Conservation (phyloP, 2,329 filamentous ascomycete species). For the Raffaelea arxii region DNA sequence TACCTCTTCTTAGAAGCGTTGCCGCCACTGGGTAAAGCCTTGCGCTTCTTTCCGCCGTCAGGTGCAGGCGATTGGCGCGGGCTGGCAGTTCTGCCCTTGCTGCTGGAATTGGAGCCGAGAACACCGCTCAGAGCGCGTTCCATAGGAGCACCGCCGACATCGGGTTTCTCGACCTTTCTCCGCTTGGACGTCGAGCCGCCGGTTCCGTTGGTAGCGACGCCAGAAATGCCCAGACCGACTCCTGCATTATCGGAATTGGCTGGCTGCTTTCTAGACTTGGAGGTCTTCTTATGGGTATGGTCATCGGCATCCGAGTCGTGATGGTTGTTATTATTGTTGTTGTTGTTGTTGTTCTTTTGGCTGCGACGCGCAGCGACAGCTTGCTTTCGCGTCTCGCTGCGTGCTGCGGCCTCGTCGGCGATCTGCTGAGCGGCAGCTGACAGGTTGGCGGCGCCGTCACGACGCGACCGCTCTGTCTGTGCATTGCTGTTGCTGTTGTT, state of each 20-base stretch:
- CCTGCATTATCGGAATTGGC: conserved; percentile 17
- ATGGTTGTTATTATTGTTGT: conserved; percentile 7
- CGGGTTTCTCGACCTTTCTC: conserved; percentile 67
- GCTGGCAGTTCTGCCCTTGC: conserved; percentile 52
- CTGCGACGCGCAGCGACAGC: conserved; percentile 68
- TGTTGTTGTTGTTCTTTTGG: conserved; percentile 36
- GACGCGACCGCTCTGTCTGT: conserved; percentile 62
- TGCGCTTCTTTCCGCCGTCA: conserved; percentile 64
- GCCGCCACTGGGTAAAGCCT: conserved; percentile 53
- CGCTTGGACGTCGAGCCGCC: conserved; percentile 52
- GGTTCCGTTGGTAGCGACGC: conserved; percentile 39
- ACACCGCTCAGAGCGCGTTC: conserved; percentile 60
- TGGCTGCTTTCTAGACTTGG: conserved; percentile 35
- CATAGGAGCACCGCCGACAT: conserved; percentile 40
- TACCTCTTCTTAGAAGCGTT: conserved; percentile 73
- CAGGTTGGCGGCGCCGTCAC: conserved; percentile 69
- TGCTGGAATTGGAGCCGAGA: conserved; percentile 27
- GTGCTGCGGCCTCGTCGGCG: conserved; percentile 72
- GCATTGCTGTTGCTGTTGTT: conserved; percentile 45
- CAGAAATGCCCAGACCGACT: conserved; percentile 58
- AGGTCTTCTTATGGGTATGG: conserved; percentile 15
- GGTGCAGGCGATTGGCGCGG: conserved; percentile 59
- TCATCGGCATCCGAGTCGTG: conserved; percentile 77
- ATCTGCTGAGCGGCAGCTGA: conserved; percentile 68
- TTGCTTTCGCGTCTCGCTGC: conserved; percentile 78